These are phyloP conservation scores for Erodium texanum DNA, from an alignment of 441 rosid species.

Conservation along the genomic window DNA sequence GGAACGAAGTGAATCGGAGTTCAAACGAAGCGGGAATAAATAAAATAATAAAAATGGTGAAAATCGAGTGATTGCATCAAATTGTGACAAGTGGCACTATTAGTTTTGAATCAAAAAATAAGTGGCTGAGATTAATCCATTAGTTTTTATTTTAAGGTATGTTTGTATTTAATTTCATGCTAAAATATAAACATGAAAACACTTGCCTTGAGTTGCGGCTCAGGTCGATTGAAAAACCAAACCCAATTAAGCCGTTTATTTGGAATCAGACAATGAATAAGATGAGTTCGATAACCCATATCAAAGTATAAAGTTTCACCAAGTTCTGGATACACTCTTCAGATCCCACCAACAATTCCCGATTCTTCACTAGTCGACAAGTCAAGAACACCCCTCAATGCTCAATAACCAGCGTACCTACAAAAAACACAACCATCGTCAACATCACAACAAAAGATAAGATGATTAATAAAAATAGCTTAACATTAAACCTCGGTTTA, in stretches of 20 bases:
- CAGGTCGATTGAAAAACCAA: conserved; percentile 60
- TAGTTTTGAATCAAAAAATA: too few relatives aligned
- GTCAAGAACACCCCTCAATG: conserved; percentile 72
- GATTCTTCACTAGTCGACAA: conserved; percentile 42
- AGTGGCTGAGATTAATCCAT: too few relatives aligned
- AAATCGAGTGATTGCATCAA: too few relatives aligned
- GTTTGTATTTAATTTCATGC: too few relatives aligned
- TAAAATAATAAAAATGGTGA: too few relatives aligned
- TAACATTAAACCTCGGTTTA: conserved; percentile 73
- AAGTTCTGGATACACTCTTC: conserved; percentile 46
- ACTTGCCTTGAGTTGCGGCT: conserved; percentile 54
- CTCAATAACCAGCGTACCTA: conserved; percentile 80
- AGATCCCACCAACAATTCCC: conserved; percentile 34
- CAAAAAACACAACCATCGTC: conserved; percentile 1
- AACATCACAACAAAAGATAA: neutral
- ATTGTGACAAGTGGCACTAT: too few relatives aligned
- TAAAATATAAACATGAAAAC: neutral
- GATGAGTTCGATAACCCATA: conserved; percentile 35
- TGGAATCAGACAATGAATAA: conserved; percentile 46
- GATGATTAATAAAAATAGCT: too few relatives aligned
- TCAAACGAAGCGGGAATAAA: too few relatives aligned
- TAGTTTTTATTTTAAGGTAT: too few relatives aligned
- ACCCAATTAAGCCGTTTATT: conserved; percentile 62
- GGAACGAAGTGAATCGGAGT: too few relatives aligned
- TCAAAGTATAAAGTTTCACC: conserved; percentile 64